Base-by-base conservation (phyloP, 2,329 filamentous ascomycete species). In the Colletotrichum scovillei region DNA sequence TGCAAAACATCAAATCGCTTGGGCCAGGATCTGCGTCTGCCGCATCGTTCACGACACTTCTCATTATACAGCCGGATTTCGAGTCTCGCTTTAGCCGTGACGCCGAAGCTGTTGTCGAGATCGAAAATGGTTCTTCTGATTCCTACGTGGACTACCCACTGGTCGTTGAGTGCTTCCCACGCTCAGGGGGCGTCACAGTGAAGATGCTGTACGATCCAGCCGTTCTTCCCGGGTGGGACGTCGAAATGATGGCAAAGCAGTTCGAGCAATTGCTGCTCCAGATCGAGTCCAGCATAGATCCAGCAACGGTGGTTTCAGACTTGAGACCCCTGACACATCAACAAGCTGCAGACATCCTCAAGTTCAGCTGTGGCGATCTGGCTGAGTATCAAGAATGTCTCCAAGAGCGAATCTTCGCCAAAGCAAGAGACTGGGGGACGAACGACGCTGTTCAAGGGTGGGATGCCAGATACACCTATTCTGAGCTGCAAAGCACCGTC, bases 81-180 rank as follows among this genome's bases (percentile, higher is more conserved):
- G 59, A 52, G 14, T 63, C 59, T 52, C 35, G 8, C 38, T 63
- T 49, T 49, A 52, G 35, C 38, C 22, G 30, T n/a, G 38, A 63
- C 22, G 19, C 59, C 14, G 38, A 52, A 52, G 24, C 24, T 19
- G 52, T 52, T 63, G 59, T 63, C 59, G 59, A 63, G 19, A 49
- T 52, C 11, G 35, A 49, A 7, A 52, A 49, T 38, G 42, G 35
- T 30, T 63, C 38, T 19, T 52, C 35, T 11, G 42, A 63, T 49
- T 63, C 28, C 59, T 63, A 63, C 59, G 59, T 63, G 59, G 59
- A 63, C 19, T 63, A 63, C 14, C 42, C 59, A 30, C 38, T 63
- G n/a, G 35, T 63, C n/a, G 42, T 63, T 30, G 38, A 52, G 59
- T 49, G 59, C 59, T 63, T 63, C 14, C 26, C 59, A 49, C 59